These are phyloP conservation scores for Hyphopichia buzzinii DNA, from an alignment of 1,139 yeast genomes.

Conservation along the genomic window DNA sequence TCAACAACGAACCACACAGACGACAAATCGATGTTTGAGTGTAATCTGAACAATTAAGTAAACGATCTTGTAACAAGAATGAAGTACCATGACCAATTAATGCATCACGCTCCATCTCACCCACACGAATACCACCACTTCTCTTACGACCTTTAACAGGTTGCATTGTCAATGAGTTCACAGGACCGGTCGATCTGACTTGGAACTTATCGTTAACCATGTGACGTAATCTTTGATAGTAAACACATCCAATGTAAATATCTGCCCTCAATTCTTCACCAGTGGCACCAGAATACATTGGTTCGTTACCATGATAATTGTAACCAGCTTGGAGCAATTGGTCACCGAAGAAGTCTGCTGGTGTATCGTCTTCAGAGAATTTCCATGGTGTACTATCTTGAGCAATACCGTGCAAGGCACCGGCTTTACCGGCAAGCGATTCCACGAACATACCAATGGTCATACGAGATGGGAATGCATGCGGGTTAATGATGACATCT, in stretches of 20 bases:
- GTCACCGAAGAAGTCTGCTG: slow-evolving; percentile 96
- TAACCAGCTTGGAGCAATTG: slow-evolving; percentile 86
- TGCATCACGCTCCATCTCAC: slow-evolving; percentile 99
- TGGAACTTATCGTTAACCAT: slow-evolving; percentile 99
- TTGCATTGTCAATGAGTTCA: slow-evolving; percentile 95
- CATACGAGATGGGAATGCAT: slow-evolving; percentile 99
- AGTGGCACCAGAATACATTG: slow-evolving; percentile 98
- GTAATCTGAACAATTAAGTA: slow-evolving; percentile 93
- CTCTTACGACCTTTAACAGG: slow-evolving; percentile 99
- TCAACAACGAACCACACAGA: slow-evolving; percentile 86
- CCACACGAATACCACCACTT: slow-evolving; percentile 99
- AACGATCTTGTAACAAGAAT: slow-evolving; percentile 88
- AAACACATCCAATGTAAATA: slow-evolving; percentile 93
- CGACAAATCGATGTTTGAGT: slow-evolving; percentile 89
- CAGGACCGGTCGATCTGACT: slow-evolving; percentile 98
- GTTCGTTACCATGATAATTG: slow-evolving; percentile 97
- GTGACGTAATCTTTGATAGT: slow-evolving; percentile 97
- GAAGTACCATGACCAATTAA: slow-evolving; percentile 99
- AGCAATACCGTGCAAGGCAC: slow-evolving; percentile 96
- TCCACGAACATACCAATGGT: slow-evolving; percentile 99
- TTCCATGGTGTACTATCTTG: slow-evolving; percentile 98
- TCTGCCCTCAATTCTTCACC: slow-evolving; percentile 97
- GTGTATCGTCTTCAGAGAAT: slow-evolving; percentile 87
- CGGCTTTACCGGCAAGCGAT: slow-evolving; percentile 96
- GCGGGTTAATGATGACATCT: slow-evolving; percentile 95